Evolutionary conservation across 208 protist species (phyloP).

Genomic region (Leishmania gerbilli): DNA sequence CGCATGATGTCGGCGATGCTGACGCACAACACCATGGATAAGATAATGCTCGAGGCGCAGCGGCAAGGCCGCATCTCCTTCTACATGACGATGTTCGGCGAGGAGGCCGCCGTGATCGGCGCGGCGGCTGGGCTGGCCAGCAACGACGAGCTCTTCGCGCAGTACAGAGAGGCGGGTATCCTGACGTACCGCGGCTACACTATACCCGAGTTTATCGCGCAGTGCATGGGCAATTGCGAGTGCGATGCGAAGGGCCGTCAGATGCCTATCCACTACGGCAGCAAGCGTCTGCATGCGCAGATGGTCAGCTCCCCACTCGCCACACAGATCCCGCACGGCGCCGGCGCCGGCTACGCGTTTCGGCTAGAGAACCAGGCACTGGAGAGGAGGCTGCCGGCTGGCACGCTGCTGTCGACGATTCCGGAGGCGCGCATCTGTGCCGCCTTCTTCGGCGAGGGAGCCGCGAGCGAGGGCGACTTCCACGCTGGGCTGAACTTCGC

Average conservation of each 20-base stretch:
- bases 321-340: conserved; percentile 97
- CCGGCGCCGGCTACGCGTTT: conserved; percentile 94
- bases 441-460: conserved; percentile 97
- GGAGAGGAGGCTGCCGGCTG: conserved; percentile 25
- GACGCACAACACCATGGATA: conserved; percentile 91
- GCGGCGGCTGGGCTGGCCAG: conserved; percentile 87
- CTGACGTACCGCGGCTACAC: conserved; percentile 90
- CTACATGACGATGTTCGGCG: conserved; percentile 97
- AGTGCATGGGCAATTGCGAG: conserved; percentile 95
- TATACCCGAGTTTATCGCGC: conserved; percentile 92
- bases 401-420: conserved; percentile 23
- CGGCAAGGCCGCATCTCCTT: conserved; percentile 97
- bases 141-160: conserved; percentile 93
- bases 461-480: conserved; percentile 97
- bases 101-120: conserved; percentile 94
- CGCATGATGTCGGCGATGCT: conserved; percentile 95
- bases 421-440: conserved; percentile 72
- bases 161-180: conserved; percentile 94
- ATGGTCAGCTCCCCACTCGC: conserved; percentile 96
- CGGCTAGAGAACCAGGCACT: conserved; percentile 81
- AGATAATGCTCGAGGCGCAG: conserved; percentile 93
- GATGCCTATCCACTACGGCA: conserved; percentile 99
- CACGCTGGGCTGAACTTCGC: conserved; percentile 98
- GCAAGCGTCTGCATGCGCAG: conserved; percentile 91
- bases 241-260: conserved; percentile 93